phyloP scores from a whole-genome alignment of 2,329 filamentous ascomycete species.

The Neofusicoccum kwambonambiense region DNA sequence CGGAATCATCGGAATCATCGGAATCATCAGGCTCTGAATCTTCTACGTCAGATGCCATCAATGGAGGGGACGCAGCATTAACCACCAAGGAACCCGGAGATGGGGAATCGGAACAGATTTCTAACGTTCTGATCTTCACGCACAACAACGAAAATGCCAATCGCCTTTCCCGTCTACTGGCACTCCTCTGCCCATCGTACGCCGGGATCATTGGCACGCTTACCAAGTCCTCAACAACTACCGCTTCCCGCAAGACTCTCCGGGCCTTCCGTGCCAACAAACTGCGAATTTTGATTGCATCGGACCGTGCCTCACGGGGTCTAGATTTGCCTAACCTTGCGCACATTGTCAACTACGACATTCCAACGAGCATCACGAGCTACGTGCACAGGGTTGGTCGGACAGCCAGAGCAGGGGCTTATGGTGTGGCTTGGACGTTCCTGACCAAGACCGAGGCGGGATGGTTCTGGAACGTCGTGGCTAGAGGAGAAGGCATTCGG shows the following conservation, averaged over 20 bases:
- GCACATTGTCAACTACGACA: constrained; percentile 91
- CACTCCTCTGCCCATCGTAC: constrained; percentile 62
- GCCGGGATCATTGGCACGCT: constrained; percentile 64
- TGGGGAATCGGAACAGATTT: constrained; percentile 25
- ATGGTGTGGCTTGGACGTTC: constrained; percentile 81
- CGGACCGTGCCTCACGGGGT: constrained; percentile 89
- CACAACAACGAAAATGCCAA: constrained; percentile 85
- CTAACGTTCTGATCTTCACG: constrained; percentile 73
- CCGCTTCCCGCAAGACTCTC: constrained; percentile 65
- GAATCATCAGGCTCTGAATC: background rate
- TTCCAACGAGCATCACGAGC: constrained; percentile 74
- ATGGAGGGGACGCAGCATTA: constrained; percentile 10
- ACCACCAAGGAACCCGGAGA: background rate
- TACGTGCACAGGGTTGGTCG: constrained; percentile 93
- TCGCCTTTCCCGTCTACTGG: constrained; percentile 79
- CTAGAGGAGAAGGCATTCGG: constrained; percentile 53
- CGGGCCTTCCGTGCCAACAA: constrained; percentile 63
- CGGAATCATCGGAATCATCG: constrained; percentile 13
- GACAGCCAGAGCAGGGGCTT: constrained; percentile 76
- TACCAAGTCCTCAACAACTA: constrained; percentile 74
- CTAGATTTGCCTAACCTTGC: constrained; percentile 77
- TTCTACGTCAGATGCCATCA: background rate
- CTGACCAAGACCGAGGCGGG: constrained; percentile 78
- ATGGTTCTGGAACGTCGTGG: constrained; percentile 90
- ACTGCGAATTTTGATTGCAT: constrained; percentile 77